Base-by-base conservation (phyloP, 805 yeast species). In the Yamadazyma kitorensis region DNA sequence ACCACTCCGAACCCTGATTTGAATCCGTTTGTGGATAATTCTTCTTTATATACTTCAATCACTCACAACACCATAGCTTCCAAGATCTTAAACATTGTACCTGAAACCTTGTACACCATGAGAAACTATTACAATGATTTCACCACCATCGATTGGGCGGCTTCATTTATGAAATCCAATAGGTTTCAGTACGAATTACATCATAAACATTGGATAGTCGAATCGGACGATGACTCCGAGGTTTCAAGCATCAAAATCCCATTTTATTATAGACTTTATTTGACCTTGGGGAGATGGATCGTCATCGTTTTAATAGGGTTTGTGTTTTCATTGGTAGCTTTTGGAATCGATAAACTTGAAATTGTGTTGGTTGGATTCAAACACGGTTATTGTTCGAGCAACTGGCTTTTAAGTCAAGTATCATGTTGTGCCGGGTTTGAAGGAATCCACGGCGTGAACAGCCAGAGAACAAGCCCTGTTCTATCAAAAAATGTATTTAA, bases 121-220 rank as follows among this genome's bases (percentile, higher is more conserved):
- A 34, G 71, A 17, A 63, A 59, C 42, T 73, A 59, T 56, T 76
- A 76, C 49, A 78, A 76, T 48, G 80, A 76, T 51, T 76, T 75
- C 53, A 76, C 82, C 15, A 74, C 80, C 13, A 72, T 76, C 12
- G 82, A 76, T 52, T 76, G 82, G 81, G 69, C 73, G 2, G 63
- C 65, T 19, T 78, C 76, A 20, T 63, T 65, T 23, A 55, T 74
- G 19, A 55, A 57, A 35, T 71, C 70, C 33, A 67, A 74, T 22
- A 55, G 52, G 25, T 54, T 74, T 24, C 56, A 63, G 40, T 70
- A 57, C 41, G 52, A 54, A 29, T 46, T 75, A 27, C 51, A 62
- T 33, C 50, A 61, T 19, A 40, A 47, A 55, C 14, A 66, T 58
- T 32, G 53, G 49, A 37, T 49, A 23, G 39, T 33, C 8, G 36